These are phyloP conservation scores for Russula dissimulans DNA, from an alignment of 768 basidiomycete genomes.

Conservation along the genomic window DNA sequence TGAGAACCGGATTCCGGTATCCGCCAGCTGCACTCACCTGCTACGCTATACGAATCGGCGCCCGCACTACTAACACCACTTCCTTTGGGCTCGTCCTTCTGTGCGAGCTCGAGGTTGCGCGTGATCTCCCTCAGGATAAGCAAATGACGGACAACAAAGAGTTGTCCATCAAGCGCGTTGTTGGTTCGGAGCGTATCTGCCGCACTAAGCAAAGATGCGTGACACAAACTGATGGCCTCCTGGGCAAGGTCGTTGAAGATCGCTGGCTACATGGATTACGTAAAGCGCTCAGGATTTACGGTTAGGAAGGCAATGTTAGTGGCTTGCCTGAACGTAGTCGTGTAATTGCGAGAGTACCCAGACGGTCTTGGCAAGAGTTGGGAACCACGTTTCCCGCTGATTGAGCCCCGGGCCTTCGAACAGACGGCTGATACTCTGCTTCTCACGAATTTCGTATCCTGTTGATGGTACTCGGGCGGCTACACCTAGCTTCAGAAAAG, in stretches of 20 bases:
- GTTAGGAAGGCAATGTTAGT: neutral
- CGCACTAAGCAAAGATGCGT: constrained; percentile 68
- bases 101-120: constrained; percentile 58
- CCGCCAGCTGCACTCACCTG: constrained; percentile 35
- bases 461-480: constrained; percentile 38
- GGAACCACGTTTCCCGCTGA: constrained; percentile 85
- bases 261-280: constrained; percentile 48
- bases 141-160: constrained; percentile 88
- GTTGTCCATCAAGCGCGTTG: constrained; percentile 54
- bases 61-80: constrained; percentile 17
- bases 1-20: neutral
- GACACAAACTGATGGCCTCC: constrained; percentile 79
- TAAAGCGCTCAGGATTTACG: neutral
- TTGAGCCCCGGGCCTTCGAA: constrained; percentile 64
- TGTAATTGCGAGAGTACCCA: constrained; percentile 89
- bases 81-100: constrained; percentile 34
- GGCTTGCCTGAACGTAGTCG: constrained; percentile 79
- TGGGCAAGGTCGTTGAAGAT: constrained; percentile 97
- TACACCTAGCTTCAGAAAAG: constrained; percentile 21
- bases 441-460: constrained; percentile 47
- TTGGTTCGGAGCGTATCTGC: constrained; percentile 53
- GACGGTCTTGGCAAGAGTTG: constrained; percentile 76
- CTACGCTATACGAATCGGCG: constrained; percentile 43
- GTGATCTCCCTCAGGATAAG: constrained; percentile 88
- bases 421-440: constrained; percentile 58